phyloP scores from a whole-genome alignment of 2,329 filamentous ascomycete species.

The Aspergillus felis region DNA sequence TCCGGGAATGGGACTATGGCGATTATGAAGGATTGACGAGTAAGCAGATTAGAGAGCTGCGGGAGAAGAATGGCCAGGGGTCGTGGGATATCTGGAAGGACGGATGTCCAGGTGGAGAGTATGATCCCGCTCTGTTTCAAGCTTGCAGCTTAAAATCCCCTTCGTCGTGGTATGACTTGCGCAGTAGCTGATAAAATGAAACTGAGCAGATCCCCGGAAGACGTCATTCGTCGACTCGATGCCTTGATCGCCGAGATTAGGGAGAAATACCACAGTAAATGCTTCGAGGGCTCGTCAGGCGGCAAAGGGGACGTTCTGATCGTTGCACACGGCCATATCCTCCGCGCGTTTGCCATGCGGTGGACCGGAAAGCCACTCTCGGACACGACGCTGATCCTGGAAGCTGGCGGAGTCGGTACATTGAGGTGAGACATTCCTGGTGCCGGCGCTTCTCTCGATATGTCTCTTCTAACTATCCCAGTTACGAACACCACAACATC shows the following conservation, averaged over 20 bases:
- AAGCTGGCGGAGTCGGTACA: constrained; percentile 80
- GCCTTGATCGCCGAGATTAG: constrained; percentile 71
- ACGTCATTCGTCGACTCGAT: constrained; percentile 71
- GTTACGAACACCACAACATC: constrained; percentile 76
- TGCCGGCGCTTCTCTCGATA: neutral
- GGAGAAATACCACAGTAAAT: constrained; percentile 58
- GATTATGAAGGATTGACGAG: constrained; percentile 79
- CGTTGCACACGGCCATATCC: constrained; percentile 86
- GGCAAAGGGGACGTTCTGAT: constrained; percentile 65
- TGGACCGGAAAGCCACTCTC: constrained; percentile 73
- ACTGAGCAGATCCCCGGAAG: constrained; percentile 57
- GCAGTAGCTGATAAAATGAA: neutral
- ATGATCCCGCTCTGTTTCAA: constrained; percentile 31
- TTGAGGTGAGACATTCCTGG: constrained; percentile 55
- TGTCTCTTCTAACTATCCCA: constrained; percentile 25
- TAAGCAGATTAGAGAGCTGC: constrained; percentile 60
- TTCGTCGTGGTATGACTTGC: neutral
- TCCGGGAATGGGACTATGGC: constrained; percentile 85
- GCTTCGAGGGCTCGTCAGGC: constrained; percentile 53
- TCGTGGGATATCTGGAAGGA: constrained; percentile 87
- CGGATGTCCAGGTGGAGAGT: constrained; percentile 82
- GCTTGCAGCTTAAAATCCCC: neutral
- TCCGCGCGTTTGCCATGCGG: constrained; percentile 81
- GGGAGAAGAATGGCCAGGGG: constrained; percentile 54
- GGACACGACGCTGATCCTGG: constrained; percentile 76